Evolutionary conservation across 768 basidiomycete genomes (phyloP).

Genomic region (Kwoniella dejecticola): DNA sequence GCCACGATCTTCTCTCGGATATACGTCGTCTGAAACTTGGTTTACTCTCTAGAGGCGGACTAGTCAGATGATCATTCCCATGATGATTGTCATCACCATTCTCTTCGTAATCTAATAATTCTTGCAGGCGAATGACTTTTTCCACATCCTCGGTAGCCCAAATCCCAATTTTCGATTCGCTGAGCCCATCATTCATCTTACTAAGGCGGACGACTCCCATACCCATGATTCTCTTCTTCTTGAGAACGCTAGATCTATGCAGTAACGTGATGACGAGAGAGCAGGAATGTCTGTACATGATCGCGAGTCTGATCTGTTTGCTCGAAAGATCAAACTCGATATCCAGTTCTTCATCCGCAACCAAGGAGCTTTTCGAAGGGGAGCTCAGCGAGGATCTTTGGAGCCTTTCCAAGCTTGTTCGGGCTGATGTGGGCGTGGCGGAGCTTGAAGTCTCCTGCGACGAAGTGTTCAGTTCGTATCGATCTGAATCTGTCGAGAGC

Average conservation of each 20-base stretch:
- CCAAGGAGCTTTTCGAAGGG: background rate
- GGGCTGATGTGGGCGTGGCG: background rate
- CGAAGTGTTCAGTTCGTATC: constrained; percentile 22
- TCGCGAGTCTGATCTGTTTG: constrained; percentile 42
- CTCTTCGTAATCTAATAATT: constrained; percentile 6
- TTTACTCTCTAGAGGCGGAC: constrained; percentile 1
- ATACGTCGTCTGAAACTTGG: constrained; percentile 7
- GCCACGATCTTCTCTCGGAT: constrained; percentile 5
- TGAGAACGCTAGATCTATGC: constrained; percentile 31
- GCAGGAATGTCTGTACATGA: constrained; percentile 54
- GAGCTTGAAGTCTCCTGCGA: constrained; percentile 1
- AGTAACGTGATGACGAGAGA: constrained; percentile 49
- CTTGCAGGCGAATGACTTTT: constrained; percentile 32
- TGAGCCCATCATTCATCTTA: constrained; percentile 23
- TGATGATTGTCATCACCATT: background rate
- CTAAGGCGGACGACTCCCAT: constrained; percentile 42
- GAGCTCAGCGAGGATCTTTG: background rate
- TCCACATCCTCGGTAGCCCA: constrained; percentile 39
- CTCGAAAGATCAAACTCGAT: constrained; percentile 42
- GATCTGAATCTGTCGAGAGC: constrained; percentile 50
- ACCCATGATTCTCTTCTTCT: constrained; percentile 46
- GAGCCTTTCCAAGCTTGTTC: constrained; percentile 1
- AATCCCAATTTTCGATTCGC: background rate
- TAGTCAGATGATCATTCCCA: background rate
- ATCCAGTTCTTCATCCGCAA: constrained; percentile 11